phyloP scores from a whole-genome alignment of 78 protist genomes.

The Bodo saltans region DNA sequence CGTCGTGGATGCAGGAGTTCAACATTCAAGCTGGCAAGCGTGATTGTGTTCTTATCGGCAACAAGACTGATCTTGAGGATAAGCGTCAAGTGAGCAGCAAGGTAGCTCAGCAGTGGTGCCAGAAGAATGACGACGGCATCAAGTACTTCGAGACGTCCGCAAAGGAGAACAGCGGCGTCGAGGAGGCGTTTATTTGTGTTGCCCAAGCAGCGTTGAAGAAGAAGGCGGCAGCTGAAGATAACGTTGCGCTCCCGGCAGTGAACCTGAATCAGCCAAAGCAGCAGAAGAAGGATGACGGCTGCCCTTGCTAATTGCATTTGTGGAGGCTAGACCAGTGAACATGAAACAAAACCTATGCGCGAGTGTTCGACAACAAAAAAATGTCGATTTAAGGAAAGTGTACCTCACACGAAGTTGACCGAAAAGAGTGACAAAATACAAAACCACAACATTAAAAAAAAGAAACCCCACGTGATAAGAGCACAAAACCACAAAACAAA shows the following conservation, averaged over 20 bases:
- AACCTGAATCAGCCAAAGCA: neutral
- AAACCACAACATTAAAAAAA: too few relatives aligned
- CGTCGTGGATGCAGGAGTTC: slow-evolving; percentile 97
- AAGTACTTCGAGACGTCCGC: slow-evolving; percentile 98
- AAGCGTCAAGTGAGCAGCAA: slow-evolving; percentile 77
- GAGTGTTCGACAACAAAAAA: neutral
- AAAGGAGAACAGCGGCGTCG: slow-evolving; percentile 95
- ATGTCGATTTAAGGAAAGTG: neutral
- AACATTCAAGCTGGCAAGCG: slow-evolving; percentile 66
- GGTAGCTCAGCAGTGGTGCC: slow-evolving; percentile 92
- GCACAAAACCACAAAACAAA: too few relatives aligned
- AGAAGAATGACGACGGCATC: slow-evolving; percentile 69
- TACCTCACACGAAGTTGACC: neutral
- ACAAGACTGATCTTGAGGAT: slow-evolving; percentile 92
- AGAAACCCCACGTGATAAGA: too few relatives aligned
- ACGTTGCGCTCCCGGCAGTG: too few relatives aligned
- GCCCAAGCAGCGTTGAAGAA: slow-evolving; percentile 84
- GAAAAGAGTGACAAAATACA: too few relatives aligned
- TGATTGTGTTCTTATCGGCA: slow-evolving; percentile 90
- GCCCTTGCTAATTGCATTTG: neutral
- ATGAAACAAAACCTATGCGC: slow-evolving; percentile 3
- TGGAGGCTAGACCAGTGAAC: neutral
- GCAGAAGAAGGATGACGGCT: neutral
- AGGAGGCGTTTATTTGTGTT: slow-evolving; percentile 92
- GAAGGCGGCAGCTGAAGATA: slow-evolving; percentile 8